phyloP scores from a whole-genome alignment of 2,329 filamentous ascomycete genomes.

The Paecilomyces fulvus region DNA sequence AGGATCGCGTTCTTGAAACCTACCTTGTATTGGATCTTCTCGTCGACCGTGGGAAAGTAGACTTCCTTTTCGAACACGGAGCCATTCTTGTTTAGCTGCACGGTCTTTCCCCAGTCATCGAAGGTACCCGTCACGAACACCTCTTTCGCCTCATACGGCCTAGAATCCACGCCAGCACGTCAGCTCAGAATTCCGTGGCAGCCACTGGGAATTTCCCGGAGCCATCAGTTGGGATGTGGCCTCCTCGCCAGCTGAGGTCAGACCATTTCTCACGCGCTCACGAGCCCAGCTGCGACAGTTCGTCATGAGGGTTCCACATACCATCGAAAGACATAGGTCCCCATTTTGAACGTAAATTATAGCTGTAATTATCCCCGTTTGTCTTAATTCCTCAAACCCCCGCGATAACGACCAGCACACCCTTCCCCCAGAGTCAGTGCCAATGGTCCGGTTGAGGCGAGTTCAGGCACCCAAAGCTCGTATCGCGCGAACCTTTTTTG shows the following conservation, averaged over 20 bases:
- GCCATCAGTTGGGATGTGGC: background rate
- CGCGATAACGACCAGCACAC: background rate
- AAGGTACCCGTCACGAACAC: constrained; percentile 96
- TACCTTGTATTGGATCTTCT: constrained; percentile 95
- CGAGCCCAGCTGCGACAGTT: background rate
- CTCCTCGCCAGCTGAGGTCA: background rate
- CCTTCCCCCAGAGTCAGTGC: background rate
- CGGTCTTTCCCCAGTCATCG: constrained; percentile 83
- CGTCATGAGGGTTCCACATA: constrained; percentile 13
- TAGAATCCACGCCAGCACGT: constrained; percentile 36
- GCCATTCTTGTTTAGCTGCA: constrained; percentile 70
- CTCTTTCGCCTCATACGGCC: constrained; percentile 74
- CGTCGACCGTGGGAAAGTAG: constrained; percentile 52
- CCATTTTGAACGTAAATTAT: constrained; percentile 14
- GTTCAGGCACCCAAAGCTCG: background rate
- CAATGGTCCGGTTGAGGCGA: background rate
- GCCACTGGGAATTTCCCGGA: background rate
- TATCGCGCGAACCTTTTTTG: background rate
- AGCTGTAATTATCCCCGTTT: background rate
- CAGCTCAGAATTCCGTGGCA: constrained; percentile 9
- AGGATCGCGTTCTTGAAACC: constrained; percentile 19
- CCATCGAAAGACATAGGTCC: constrained; percentile 31
- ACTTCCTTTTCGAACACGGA: constrained; percentile 73
- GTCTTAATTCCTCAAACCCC: background rate
- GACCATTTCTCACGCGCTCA: background rate